Evolutionary conservation across 106 monocot genomes (phyloP).

Genomic region (Dendrobium chrysotoxum): DNA sequence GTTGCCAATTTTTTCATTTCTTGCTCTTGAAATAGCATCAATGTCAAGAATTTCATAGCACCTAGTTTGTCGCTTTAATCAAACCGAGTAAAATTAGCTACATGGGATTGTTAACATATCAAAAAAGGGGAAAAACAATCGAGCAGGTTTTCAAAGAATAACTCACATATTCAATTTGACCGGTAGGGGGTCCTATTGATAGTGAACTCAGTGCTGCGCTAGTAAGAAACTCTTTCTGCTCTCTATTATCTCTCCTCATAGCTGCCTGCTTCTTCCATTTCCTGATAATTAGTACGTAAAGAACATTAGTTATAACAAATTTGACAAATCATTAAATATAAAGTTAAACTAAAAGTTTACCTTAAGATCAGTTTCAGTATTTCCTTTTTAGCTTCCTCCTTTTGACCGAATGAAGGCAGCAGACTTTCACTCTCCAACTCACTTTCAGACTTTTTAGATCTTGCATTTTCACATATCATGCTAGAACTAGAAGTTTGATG

Average conservation of each 20-base stretch:
- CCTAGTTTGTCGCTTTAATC: slow-evolving; percentile 21
- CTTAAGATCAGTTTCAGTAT: slow-evolving; percentile 61
- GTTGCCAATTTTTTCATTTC: slow-evolving; percentile 29
- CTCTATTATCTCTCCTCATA: slow-evolving; percentile 35
- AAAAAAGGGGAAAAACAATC: not conserved
- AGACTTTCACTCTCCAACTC: slow-evolving; percentile 10
- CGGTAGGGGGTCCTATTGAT: slow-evolving; percentile 62
- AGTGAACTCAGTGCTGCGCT: slow-evolving; percentile 59
- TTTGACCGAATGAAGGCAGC: slow-evolving; percentile 5
- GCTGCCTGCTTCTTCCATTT: slow-evolving; percentile 67
- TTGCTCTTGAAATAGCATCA: slow-evolving; percentile 38
- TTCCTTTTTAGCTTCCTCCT: slow-evolving; percentile 36
- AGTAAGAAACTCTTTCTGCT: slow-evolving; percentile 43
- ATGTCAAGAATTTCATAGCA: slow-evolving; percentile 34
- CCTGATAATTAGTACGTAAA: slow-evolving; percentile 24
- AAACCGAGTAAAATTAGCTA: slow-evolving; percentile 12
- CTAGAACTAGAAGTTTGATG: slow-evolving; percentile 13
- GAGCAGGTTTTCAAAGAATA: not conserved
- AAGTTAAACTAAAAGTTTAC: slow-evolving; percentile 21
- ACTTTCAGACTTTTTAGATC: not conserved
- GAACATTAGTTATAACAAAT: not conserved
- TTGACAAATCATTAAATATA: not conserved
- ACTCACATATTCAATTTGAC: slow-evolving; percentile 38
- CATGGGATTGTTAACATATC: not conserved
- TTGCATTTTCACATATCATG: not conserved